Base-by-base conservation (phyloP, 768 basidiomycete genomes). In the Wakefieldia striispora region DNA sequence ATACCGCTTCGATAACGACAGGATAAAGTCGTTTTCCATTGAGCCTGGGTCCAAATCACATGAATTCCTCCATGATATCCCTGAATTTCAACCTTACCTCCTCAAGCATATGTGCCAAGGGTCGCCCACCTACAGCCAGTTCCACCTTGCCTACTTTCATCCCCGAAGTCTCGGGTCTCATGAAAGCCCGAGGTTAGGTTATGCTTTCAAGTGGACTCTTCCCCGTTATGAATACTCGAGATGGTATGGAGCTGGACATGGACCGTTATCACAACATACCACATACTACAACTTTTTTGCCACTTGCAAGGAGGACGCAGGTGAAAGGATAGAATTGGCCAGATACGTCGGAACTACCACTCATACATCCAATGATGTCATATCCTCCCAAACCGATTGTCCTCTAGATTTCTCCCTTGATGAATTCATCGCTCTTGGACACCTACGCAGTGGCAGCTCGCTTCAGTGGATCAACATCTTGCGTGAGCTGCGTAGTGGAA, bases 261-360 rank as follows among this genome's bases (percentile, higher is more conserved):
- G 56, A 69, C 27, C 40, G 48, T 34, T 57, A 75, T 6, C 68
- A 60, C 0, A n/a, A 38, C 8, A 62, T 60, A 17, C 50, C 20
- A 29, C 50, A n/a, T 78, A 77, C 47, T 1, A 45, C 3, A 34
- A 43, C 9, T 50, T 77, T 40, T 26, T 40, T 13, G 19, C 9
- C 20, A 63, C 71, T 4, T 29, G 29, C 10, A 12, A 4, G 29
- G 1, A 12, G 13, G 11, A 29, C 29, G 11, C 11, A 29, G 1
- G 2, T 12, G 2, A 12, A 11, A 29, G 2, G 3, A 29, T 10
- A 29, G 29, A 29, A 1, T 29, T 29, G 6, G 29, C 29, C 42
- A 67, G 60, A 50, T 67, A 70, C 11, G 51, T 74, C 11, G 27
- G 47, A 16, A 47, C 45, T 0, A 12, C 12, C 11, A 29, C 33